Conservation (phyloP, 768 basidiomycete genomes). For the Mycena albidolilacea region DNA sequence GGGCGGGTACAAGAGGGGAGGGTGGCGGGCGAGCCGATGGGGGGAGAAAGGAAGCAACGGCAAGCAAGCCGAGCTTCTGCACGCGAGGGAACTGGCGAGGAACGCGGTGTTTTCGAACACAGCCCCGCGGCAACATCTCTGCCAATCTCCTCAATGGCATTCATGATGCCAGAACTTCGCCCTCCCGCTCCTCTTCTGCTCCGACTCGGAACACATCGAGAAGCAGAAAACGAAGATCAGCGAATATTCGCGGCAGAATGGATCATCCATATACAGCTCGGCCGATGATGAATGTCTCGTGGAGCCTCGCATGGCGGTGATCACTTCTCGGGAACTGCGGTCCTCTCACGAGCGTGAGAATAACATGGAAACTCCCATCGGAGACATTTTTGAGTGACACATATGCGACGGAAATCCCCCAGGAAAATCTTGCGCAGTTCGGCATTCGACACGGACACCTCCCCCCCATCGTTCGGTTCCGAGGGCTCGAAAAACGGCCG, state of each 20-base stretch:
- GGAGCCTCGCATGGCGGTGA: not conserved
- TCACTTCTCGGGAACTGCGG: not conserved
- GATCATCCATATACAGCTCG: not conserved
- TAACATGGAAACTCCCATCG: not conserved
- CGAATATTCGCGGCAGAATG: not conserved
- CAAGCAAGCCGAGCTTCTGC: constrained; percentile 10
- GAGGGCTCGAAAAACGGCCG: constrained; percentile 2
- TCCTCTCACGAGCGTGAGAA: not conserved
- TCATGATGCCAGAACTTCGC: constrained; percentile 1
- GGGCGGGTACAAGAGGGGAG: not conserved
- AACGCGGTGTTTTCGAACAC: not conserved
- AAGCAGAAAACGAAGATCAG: not conserved
- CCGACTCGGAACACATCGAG: constrained; percentile 3
- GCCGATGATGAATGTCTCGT: too few relatives aligned
- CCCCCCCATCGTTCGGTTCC: not conserved
- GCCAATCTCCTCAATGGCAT: not conserved
- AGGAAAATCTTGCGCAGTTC: not conserved
- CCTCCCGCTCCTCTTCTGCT: not conserved
- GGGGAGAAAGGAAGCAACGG: not conserved
- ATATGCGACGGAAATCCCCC: not conserved
- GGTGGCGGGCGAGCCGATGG: not conserved
- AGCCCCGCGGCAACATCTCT: constrained; percentile 5
- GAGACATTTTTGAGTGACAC: not conserved
- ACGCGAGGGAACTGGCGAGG: not conserved
- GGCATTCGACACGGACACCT: not conserved